These are phyloP conservation scores for Aureobasidium sp. DNA, from an alignment of 2,329 filamentous ascomycete species.

Conservation along the genomic window DNA sequence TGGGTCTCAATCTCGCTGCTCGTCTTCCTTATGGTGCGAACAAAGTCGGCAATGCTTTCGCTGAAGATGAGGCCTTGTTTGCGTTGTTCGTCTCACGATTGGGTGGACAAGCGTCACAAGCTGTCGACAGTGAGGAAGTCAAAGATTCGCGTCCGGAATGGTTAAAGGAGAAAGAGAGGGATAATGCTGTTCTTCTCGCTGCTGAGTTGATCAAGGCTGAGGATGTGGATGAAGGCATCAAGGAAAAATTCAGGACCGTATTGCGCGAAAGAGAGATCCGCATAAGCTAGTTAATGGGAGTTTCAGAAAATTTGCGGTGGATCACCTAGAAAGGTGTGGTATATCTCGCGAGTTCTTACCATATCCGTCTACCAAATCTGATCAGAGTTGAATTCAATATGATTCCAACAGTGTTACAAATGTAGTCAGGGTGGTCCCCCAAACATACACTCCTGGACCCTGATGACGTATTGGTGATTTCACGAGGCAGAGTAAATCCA, in stretches of 20 bases:
- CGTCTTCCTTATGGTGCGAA: neutral
- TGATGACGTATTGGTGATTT: neutral
- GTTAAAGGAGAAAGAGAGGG: constrained; percentile 32
- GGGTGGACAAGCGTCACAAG: constrained; percentile 21
- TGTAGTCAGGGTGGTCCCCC: neutral
- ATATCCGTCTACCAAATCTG: no score
- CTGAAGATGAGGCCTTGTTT: neutral
- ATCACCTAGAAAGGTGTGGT: no score
- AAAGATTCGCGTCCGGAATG: neutral
- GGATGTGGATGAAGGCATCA: constrained; percentile 23
- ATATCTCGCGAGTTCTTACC: no score
- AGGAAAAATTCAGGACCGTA: neutral
- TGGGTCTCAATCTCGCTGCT: constrained; percentile 9
- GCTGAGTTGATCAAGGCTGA: constrained; percentile 30
- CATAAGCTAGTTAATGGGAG: neutral
- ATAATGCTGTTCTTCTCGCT: constrained; percentile 25
- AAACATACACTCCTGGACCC: neutral
- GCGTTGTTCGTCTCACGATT: neutral
- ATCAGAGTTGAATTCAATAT: neutral
- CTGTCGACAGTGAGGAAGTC: constrained; percentile 1
- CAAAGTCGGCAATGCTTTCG: neutral
- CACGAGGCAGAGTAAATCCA: neutral
- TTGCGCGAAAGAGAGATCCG: neutral
- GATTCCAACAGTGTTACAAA: no score
- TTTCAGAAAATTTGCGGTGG: no score